Conservation (phyloP, 352 stramenopile genomes). For the Phytophthora europaea region DNA sequence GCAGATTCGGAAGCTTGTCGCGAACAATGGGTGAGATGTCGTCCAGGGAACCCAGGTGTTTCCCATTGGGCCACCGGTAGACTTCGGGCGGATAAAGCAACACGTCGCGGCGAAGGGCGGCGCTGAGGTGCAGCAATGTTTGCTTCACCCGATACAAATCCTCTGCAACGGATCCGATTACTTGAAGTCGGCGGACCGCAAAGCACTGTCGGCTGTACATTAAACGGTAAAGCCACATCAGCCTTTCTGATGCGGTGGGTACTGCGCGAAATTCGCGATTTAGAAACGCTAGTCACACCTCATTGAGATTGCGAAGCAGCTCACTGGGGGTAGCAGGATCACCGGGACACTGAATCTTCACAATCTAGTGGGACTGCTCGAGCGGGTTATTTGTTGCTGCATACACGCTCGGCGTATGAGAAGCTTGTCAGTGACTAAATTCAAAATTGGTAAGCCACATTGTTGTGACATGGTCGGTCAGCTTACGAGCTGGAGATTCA, state of each 20-base stretch:
- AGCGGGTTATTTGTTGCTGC: slow-evolving; percentile 12
- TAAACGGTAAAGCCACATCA: slow-evolving; percentile 11
- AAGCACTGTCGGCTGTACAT: slow-evolving; percentile 1
- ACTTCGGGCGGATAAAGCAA: no score
- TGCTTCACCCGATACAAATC: slow-evolving; percentile 14
- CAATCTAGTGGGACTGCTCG: slow-evolving; percentile 6
- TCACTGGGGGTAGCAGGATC: neutral
- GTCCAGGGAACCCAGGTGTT: no score
- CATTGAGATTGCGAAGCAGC: slow-evolving; percentile 3
- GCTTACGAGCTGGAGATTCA: neutral
- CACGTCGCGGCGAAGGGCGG: neutral
- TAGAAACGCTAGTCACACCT: neutral
- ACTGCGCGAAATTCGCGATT: neutral
- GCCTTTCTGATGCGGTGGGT: neutral
- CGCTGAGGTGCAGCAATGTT: neutral
- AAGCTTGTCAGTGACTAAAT: slow-evolving; percentile 7
- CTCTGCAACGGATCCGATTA: neutral
- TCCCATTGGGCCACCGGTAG: no score
- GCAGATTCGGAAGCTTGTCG: no score
- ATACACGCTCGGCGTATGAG: slow-evolving; percentile 6
- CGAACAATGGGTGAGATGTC: no score
- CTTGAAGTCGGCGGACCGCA: neutral
- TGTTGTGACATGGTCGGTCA: slow-evolving; percentile 1
- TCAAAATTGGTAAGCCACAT: neutral
- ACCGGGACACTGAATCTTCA: slow-evolving; percentile 9